Base-by-base conservation (phyloP, 164 flowering plant genomes). In the Protea cynaroides region DNA sequence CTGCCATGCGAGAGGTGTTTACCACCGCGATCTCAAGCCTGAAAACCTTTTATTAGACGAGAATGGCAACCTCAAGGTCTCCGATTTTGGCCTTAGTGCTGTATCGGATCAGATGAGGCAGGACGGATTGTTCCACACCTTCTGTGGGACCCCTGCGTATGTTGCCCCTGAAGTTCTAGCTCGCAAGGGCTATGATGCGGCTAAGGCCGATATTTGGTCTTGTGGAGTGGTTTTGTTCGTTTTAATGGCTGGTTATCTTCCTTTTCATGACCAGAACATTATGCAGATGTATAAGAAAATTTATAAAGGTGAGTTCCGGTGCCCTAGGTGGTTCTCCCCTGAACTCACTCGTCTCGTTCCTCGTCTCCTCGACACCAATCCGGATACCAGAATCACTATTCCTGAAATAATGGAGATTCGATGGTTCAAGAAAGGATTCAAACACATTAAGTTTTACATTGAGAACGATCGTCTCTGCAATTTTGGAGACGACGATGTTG, bases 141-240 rank as follows among this genome's bases (percentile, higher is more conserved):
- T 88, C 52, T 88, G 95, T 23, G 94, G 94, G 3, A 88, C 94
- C 0, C 94, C 94, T 8, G 90, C 94, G 1, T 88, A 88, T 38
- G 95, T 88, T 6, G 95, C 95, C 5, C 95, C 95, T 8, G 95
- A 88, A 78, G 91, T 88, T 19, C 57, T 88, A 25, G 83, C 78
- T 0, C 60, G 89, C 21, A 86, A 78, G 56, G 95, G 95, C 0
- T 88, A 88, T 63, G 85, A 84, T 38, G 95, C 83, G 0, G 81
- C 89, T 0, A 88, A 88, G 77, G 90, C 83, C 0, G 95, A 88
- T 69, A 79, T 86, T 1, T 88, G 94, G 90, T 84, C 90, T 34
- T 88, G 90, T 61, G 94, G 94, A 17, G 83, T 88, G 12, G 68
- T 88, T 21, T 60, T 88, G 69, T 88, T 88, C 56, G 89, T 84